A percentile compares a stretch with the other conserved stretches of the same genome.
Conservation (phyloP, 257 asterid species). For the Misopates orontium region DNA sequence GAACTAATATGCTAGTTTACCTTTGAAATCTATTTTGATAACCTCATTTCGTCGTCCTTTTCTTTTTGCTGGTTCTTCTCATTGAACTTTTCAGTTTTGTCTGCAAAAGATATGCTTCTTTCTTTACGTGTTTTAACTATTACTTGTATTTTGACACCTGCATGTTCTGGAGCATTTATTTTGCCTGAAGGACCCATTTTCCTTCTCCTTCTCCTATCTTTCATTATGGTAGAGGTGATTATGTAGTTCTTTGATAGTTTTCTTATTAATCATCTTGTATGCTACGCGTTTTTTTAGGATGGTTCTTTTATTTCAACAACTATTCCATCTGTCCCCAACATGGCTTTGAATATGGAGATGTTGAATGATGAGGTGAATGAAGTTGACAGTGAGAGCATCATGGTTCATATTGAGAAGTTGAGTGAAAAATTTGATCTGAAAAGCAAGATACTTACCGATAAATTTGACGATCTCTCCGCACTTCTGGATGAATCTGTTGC, state of each 20-base stretch:
- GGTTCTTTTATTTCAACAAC: slow-evolving; percentile 47
- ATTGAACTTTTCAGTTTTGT: not conserved
- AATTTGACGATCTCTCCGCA: slow-evolving; percentile 47
- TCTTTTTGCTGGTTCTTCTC: not conserved
- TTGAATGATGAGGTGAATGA: slow-evolving; percentile 47
- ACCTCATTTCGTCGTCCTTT: not conserved
- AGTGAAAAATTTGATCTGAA: slow-evolving; percentile 61
- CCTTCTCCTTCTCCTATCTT: slow-evolving; percentile 4
- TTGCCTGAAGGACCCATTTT: not conserved
- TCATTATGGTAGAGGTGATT: slow-evolving; percentile 3
- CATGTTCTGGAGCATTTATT: not conserved
- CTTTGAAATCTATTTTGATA: not conserved
- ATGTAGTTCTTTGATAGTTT: not conserved
- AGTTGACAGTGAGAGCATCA: slow-evolving; percentile 50
- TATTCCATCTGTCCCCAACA: slow-evolving; percentile 36
- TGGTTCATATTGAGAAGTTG: slow-evolving; percentile 50
- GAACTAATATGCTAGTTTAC: slow-evolving; percentile 2
- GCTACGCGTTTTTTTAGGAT: slow-evolving; percentile 49
- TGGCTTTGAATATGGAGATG: slow-evolving; percentile 41
- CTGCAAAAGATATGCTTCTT: slow-evolving; percentile 7
- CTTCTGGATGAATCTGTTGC: slow-evolving; percentile 56
- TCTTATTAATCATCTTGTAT: slow-evolving; percentile 17
- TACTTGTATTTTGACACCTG: not conserved
- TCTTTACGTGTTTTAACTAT: slow-evolving; percentile 11
- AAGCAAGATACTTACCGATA: slow-evolving; percentile 63